phyloP scores from a whole-genome alignment of 2,329 filamentous ascomycete genomes.

The Arthrobotrys pseudoclavata region DNA sequence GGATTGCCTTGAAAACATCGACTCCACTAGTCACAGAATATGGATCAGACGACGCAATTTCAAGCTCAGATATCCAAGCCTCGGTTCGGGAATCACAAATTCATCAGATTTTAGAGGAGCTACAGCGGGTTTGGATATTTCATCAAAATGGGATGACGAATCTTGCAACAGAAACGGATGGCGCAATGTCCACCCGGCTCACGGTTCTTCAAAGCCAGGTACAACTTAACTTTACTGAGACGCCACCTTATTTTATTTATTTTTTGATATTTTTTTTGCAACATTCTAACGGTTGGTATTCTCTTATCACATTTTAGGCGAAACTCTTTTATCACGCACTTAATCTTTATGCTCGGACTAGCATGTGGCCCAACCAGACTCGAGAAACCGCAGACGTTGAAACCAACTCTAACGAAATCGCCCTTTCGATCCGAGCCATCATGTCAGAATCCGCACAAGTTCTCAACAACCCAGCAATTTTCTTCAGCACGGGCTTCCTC shows the following conservation, averaged over 20 bases:
- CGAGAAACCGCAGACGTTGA: slow-evolving; percentile 68
- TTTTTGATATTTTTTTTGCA: slow-evolving; percentile 64
- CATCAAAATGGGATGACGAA: slow-evolving; percentile 53
- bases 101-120: slow-evolving; percentile 48
- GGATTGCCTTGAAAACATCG: slow-evolving; percentile 38
- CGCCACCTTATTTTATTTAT: slow-evolving; percentile 58
- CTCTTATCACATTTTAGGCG: slow-evolving; percentile 63
- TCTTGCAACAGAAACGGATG: slow-evolving; percentile 59
- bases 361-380: slow-evolving; percentile 70
- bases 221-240: slow-evolving; percentile 64
- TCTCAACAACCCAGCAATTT: slow-evolving; percentile 64
- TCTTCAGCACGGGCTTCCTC: slow-evolving; percentile 68
- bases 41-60: slow-evolving; percentile 50
- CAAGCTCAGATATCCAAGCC: slow-evolving; percentile 44
- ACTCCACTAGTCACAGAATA: slow-evolving; percentile 60
- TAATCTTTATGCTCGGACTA: slow-evolving; percentile 71
- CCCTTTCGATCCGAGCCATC: slow-evolving; percentile 67
- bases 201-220: slow-evolving; percentile 65
- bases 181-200: slow-evolving; percentile 51
- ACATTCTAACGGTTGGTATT: slow-evolving; percentile 62
- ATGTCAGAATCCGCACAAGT: slow-evolving; percentile 61
- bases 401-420: slow-evolving; percentile 68
- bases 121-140: slow-evolving; percentile 54
- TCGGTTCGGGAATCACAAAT: slow-evolving; percentile 51
- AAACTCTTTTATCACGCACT: slow-evolving; percentile 69